Evolutionary conservation across 371 early-diverging fungal genomes (phyloP).

Genomic region (Conidiobolus coronatus): DNA sequence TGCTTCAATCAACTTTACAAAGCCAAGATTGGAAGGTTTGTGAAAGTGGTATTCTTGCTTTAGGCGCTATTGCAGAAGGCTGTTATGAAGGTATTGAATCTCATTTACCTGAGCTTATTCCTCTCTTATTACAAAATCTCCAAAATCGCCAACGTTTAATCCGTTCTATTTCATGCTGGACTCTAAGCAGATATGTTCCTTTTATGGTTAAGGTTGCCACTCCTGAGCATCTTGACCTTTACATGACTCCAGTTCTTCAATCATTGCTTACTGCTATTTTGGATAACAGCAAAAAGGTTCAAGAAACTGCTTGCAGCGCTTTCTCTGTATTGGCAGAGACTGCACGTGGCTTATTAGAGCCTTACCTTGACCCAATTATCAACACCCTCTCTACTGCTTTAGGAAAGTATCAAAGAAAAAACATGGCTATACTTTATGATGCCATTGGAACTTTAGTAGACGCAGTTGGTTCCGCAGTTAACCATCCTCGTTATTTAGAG

Average conservation of each 20-base stretch:
- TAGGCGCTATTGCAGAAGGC: conserved; percentile 92
- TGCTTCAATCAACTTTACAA: conserved; percentile 52
- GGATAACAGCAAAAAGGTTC: conserved; percentile 82
- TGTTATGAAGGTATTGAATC: conserved; percentile 68
- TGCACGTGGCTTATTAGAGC: conserved; percentile 46
- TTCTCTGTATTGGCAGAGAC: conserved; percentile 81
- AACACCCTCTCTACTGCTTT: conserved; percentile 53
- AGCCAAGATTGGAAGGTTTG: conserved; percentile 68
- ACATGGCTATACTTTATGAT: conserved; percentile 74
- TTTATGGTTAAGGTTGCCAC: conserved; percentile 52
- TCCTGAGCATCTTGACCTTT: conserved; percentile 29
- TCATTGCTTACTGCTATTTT: conserved; percentile 45
- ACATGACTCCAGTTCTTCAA: conserved; percentile 62
- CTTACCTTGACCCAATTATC: conserved; percentile 63
- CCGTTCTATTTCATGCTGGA: conserved; percentile 95
- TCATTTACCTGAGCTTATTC: conserved; percentile 67
- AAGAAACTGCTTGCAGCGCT: conserved; percentile 86
- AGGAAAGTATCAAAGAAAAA: conserved; percentile 62
- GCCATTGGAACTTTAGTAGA: conserved; percentile 85
- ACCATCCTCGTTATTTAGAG: conserved; percentile 42
- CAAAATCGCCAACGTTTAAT: conserved; percentile 71
- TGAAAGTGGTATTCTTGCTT: conserved; percentile 86
- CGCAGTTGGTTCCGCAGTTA: conserved; percentile 55
- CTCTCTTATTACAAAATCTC: conserved; percentile 55
- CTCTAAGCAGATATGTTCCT: conserved; percentile 70